Base-by-base conservation (phyloP, 2,329 filamentous ascomycete genomes). In the Neonectria ditissima region DNA sequence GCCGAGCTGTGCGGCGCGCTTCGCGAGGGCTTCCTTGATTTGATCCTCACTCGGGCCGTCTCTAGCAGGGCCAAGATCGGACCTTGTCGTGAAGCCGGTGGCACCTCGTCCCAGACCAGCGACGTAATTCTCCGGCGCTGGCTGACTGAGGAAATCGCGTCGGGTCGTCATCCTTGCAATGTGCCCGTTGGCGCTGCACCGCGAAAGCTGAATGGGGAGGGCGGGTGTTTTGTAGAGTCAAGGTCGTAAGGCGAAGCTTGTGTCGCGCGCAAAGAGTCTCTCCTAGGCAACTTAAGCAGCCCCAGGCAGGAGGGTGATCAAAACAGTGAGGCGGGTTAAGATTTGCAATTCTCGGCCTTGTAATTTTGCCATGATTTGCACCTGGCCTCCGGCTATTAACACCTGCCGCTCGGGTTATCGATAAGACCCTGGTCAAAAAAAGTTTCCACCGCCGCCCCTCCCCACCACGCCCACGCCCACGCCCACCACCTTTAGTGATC, bases 21-120 rank as follows among this genome's bases (percentile, higher is more conserved):
- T 97, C 52, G 94, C 94, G 72, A 99, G 91, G 66, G 93, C 94
- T 79, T 97, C 96, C 79, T 98, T 97, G 81, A 99, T 97, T 81
- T 98, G 95, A 77, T 99, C 96, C 74, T 97, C 95, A 65, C 92
- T 97, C 52, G 96, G 96, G 16, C 96, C 96, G 82, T 97, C 95
- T 74, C 95, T 89, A 63, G 95, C 95, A 54, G 97, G 96, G 62
- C 97, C 96, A 62, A 99, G 85, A 86, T 99, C 96, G 61, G 95
- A 98, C 74, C 97, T 90, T 43, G 96, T 99, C 16, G 96, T 98
- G 82, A 99, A 99, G 65, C 97, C 96, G 8, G 96, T 99, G 22
- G 97, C 97, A 81, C 96, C 96, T 86, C 97, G 92, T 81, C 96
- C 96, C 67, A 99, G 90, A 87, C 96, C 96, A 68, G 96, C 96